Evolutionary conservation across 2,329 filamentous ascomycete genomes (phyloP), one percentile per base, ranked within the genome.

Genomic region (Teratosphaeria pseudoeucalypti): DNA sequence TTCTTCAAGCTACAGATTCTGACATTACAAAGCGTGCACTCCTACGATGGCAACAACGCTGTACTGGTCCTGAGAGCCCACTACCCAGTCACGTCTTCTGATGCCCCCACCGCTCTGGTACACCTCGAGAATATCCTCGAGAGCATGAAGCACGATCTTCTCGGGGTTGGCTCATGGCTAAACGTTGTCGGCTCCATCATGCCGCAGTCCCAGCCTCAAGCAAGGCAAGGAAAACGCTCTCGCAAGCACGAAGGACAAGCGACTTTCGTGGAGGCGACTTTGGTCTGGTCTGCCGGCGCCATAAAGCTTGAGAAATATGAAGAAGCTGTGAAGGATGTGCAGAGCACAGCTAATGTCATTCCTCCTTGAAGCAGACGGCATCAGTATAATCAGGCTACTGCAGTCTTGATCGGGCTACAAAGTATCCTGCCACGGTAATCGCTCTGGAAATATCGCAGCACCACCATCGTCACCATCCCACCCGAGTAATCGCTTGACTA

Each of bases 131-230:
- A 92, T 64, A 73, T 95, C 2, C 79, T 95, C 5, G 81, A 85
- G 67, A 80, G 76, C 10, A 75, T 94, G 60, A 83, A 82, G 23
- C 74, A 80, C 26, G 81, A 85, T 59, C 79, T 88, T 56, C 81
- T 88, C 57, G 80, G 85, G 56, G 76, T 88, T 29, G 92, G 92
- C n/a, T 81, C 87, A 61, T 96, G 92, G 91, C 74, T 96, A 56
- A 95, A 96, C 71, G 81, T 96, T 3, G 83, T 96, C 64, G 92
- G 92, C 6, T 95, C 95, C 71, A 78, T 70, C 12, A 55, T 58
- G 23, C 58, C 62, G 27, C 56, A 60, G 14, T 29, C 34, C 34
- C 43, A 11, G 34, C 39, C 34, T 12, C 43, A 56, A 27, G 9
- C 16, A 19, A n/a, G 9, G 16, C 16, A 23, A 5, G 43, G 43